Base-by-base conservation (phyloP, 176 grass and related monocot genomes). In the Oryza coarctata region DNA sequence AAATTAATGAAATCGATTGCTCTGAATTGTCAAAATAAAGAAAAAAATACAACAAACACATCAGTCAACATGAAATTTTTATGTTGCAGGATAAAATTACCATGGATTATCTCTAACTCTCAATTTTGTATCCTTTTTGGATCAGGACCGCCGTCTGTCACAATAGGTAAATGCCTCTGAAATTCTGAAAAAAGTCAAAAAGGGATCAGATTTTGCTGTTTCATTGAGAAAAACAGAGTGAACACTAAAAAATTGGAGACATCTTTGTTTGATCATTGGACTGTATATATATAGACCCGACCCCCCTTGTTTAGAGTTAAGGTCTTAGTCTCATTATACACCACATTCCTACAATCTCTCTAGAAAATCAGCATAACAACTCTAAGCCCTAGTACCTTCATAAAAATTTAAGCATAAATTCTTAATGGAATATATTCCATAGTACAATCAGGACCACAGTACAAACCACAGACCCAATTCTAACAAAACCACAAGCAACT, bases 131-230 rank as follows among this genome's bases (percentile, higher is more conserved):
- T 35, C 61, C 44, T 39, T 81, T 82, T 58, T 77, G 36, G 67
- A 34, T 89, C 70, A 84, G 86, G 88, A 88, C 55, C 31, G 66
- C 75, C 43, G 22, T 69, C 55, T 63, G 66, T 55, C 6, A 82
- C 31, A 38, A 64, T 63, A 75, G 30, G 44, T 29, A 63, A 74
- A 75, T 57, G 36, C 58, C 66, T 80, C 32, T 57, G 66, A 22
- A 60, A 63, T 32, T 75, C 82, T 81, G 75, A 43, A 45, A 60
- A 71, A 23, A 14, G 7, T 35, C 18, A 57, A 80, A 74, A 33
- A 32, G 36, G 18, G 26, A 73, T 73, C 27, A 43, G 63, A 5
- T 65, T 4, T 45, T 40, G 71, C 4, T 77, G 28, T 45, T n/a
- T 57, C 11, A 52, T 11, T 50, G 23, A 77, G 76, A 76, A 64